Evolutionary conservation across 441 rosid species (phyloP).

Genomic region (Croton setiger): DNA sequence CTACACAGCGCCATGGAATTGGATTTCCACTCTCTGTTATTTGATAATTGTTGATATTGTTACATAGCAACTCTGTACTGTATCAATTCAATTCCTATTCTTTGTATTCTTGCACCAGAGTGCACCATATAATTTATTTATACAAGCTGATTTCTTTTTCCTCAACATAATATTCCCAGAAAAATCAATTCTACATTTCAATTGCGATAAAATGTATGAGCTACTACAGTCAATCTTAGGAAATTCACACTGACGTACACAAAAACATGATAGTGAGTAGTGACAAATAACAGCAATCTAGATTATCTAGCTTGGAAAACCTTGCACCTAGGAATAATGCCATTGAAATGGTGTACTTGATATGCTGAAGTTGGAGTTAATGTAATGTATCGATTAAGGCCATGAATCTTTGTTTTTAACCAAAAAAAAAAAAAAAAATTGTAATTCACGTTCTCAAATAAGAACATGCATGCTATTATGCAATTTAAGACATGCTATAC

Average conservation of each 20-base stretch:
- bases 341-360: background rate
- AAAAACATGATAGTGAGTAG: too few relatives aligned
- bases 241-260: too few relatives aligned
- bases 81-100: too few relatives aligned
- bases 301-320: background rate
- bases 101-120: too few relatives aligned
- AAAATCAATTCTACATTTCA: too few relatives aligned
- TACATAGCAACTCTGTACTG: too few relatives aligned
- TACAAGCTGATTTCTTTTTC: too few relatives aligned
- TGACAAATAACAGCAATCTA: too few relatives aligned
- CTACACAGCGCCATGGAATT: slow-evolving; percentile 84
- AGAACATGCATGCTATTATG: background rate
- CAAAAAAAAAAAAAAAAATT: background rate
- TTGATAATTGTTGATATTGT: slow-evolving; percentile 14
- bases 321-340: background rate
- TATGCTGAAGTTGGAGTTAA: background rate
- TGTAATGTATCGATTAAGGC: background rate
- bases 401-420: background rate
- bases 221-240: too few relatives aligned
- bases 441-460: background rate
- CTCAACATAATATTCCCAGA: too few relatives aligned
- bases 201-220: too few relatives aligned
- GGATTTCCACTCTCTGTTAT: slow-evolving; percentile 63
- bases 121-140: too few relatives aligned
- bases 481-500: slow-evolving; percentile 1